These are phyloP conservation scores for Fragaria vesca DNA, from an alignment of 306 rosid genomes.

Conservation along the genomic window DNA sequence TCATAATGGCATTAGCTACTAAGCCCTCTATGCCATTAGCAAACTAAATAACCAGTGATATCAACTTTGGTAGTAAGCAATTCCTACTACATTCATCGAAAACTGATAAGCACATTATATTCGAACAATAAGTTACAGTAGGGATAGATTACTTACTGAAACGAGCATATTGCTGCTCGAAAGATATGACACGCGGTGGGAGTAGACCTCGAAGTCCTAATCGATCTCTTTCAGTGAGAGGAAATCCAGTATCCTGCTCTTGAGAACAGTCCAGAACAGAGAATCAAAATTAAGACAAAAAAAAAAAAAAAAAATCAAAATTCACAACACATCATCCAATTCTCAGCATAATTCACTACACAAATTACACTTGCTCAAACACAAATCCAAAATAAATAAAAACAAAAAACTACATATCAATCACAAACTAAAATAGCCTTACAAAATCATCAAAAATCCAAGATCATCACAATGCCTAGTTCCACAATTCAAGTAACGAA, in stretches of 20 bases:
- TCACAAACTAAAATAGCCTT: neutral
- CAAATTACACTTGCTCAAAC: neutral
- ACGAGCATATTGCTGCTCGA: conserved; percentile 94
- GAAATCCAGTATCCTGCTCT: conserved; percentile 96
- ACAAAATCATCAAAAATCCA: neutral
- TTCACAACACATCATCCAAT: neutral
- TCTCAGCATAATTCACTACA: conserved; percentile 1
- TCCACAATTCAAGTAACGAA: neutral
- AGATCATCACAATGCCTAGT: neutral
- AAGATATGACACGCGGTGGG: conserved; percentile 95
- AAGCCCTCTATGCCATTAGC: neutral
- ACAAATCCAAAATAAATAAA: neutral
- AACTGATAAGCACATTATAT: neutral
- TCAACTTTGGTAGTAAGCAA: neutral
- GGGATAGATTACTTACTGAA: conserved; percentile 44
- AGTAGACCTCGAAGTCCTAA: conserved; percentile 97
- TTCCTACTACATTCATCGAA: neutral
- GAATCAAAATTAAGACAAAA: neutral
- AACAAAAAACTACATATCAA: neutral
- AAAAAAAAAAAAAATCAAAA: neutral
- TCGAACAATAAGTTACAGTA: neutral
- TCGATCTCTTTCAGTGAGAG: conserved; percentile 89
- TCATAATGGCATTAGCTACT: conserved; percentile 7
- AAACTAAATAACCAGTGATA: no score
- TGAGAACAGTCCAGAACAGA: conserved; percentile 18